Conservation (phyloP, 1,139 yeast species). For the Yamadazyma siamensis region DNA sequence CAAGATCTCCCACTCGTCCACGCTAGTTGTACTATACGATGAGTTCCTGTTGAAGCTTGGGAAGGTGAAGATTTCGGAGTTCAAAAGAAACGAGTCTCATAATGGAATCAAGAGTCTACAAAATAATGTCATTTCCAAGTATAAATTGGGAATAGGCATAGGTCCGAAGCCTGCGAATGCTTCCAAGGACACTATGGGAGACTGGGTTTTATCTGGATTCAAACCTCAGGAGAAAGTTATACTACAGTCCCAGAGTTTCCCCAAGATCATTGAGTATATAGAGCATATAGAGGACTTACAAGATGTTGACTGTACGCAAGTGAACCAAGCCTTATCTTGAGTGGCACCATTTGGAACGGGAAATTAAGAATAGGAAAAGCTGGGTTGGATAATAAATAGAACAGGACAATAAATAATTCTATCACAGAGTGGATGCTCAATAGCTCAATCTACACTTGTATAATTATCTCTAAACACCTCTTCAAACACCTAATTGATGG, state of each 20-base stretch:
- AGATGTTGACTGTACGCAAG: too few species aligned
- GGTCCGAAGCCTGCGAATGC: slow-evolving; percentile 44
- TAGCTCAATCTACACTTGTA: too few species aligned
- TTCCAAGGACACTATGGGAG: slow-evolving; percentile 31
- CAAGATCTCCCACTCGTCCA: slow-evolving; percentile 13
- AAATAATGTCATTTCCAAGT: slow-evolving; percentile 8
- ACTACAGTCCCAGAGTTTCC: slow-evolving; percentile 15
- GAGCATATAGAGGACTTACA: too few species aligned
- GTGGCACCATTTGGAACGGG: too few species aligned
- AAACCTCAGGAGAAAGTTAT: slow-evolving; percentile 17
- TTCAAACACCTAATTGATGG: too few species aligned
- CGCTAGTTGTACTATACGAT: slow-evolving; percentile 32
- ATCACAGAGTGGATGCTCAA: too few species aligned
- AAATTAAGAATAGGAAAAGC: too few species aligned
- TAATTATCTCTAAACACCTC: too few species aligned
- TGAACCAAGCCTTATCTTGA: too few species aligned
- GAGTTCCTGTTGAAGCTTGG: slow-evolving; percentile 37
- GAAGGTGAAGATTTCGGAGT: slow-evolving; percentile 22
- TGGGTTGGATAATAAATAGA: too few species aligned
- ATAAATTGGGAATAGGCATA: slow-evolving; percentile 40
- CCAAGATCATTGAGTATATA: slow-evolving; percentile 17
- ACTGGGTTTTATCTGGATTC: slow-evolving; percentile 39
- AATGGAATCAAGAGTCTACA: slow-evolving; percentile 36
- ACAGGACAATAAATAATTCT: too few species aligned
- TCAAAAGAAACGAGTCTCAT: slow-evolving; percentile 39